These are phyloP conservation scores for Echria macrotheca DNA, from an alignment of 495 filamentous ascomycete species.

Conservation along the genomic window DNA sequence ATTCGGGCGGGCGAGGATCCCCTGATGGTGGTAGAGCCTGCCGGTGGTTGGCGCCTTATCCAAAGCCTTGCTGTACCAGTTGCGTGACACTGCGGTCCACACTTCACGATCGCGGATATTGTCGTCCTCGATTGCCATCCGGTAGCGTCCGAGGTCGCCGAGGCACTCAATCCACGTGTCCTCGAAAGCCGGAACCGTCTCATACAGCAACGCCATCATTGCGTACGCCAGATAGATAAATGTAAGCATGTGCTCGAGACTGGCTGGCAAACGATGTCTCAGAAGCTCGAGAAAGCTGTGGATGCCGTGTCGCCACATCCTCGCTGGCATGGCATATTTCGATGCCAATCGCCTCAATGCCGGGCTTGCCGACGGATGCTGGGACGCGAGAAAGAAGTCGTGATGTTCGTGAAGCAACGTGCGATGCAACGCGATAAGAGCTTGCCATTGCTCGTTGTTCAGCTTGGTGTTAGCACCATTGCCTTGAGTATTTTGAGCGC, in stretches of 20 bases:
- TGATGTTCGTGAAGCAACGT: conserved; percentile 71
- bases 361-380: conserved; percentile 63
- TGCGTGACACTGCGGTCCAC: conserved; percentile 70
- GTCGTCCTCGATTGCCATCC: conserved; percentile 74
- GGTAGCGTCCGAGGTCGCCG: conserved; percentile 61
- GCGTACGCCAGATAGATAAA: conserved; percentile 80
- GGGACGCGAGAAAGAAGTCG: conserved; percentile 71
- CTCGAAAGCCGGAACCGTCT: conserved; percentile 69
- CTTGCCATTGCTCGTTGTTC: conserved; percentile 63
- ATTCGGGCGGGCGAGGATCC: conserved; percentile 72
- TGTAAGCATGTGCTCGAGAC: conserved; percentile 71
- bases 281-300: conserved; percentile 69
- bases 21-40: conserved; percentile 78
- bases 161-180: conserved; percentile 91
- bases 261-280: conserved; percentile 61
- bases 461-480: conserved; percentile 40
- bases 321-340: conserved; percentile 73
- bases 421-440: conserved; percentile 63
- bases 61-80: conserved; percentile 77
- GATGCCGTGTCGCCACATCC: conserved; percentile 68
- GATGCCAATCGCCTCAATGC: conserved; percentile 54
- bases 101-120: conserved; percentile 65
- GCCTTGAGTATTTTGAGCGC: conserved; percentile 44
- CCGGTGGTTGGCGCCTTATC: conserved; percentile 68
- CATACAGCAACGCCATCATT: conserved; percentile 72